phyloP scores from a whole-genome alignment of 2,329 filamentous ascomycete species.

The Cercospora janseana region DNA sequence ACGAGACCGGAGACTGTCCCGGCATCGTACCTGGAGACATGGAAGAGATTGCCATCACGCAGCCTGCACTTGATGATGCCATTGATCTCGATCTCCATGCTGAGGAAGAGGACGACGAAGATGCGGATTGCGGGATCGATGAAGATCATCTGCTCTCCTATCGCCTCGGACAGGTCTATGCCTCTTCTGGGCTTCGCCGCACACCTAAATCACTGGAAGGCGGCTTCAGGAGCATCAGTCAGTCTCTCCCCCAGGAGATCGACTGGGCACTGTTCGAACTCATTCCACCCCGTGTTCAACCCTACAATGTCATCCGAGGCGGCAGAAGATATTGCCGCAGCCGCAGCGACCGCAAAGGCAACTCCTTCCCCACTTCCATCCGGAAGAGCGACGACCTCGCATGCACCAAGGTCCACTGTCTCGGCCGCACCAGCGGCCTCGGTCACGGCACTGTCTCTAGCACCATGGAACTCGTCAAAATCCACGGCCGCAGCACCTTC shows the following conservation, averaged over 20 bases:
- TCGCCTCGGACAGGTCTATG: conserved; percentile 78
- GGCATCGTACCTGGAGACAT: conserved; percentile 73
- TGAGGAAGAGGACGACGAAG: conserved; percentile 76
- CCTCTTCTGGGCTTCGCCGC: conserved; percentile 83
- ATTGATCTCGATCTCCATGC: conserved; percentile 74
- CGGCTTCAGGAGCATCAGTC: conserved; percentile 50
- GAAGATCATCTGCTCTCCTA: conserved; percentile 79
- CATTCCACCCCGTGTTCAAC: conserved; percentile 65
- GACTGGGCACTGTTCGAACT: conserved; percentile 94
- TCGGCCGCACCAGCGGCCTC: conserved; percentile 81
- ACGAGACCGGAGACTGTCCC: conserved; percentile 63
- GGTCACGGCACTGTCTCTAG: conserved; percentile 75
- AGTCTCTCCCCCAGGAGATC: conserved; percentile 77
- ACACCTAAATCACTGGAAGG: conserved; percentile 31
- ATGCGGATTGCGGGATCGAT: conserved; percentile 67
- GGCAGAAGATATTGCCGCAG: conserved; percentile 42
- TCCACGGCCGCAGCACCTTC: conserved; percentile 78
- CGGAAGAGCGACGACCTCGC: conserved; percentile 64
- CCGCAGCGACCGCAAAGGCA: conserved; percentile 34
- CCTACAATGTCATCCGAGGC: conserved; percentile 67
- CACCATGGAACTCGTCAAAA: conserved; percentile 78
- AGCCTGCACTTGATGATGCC: conserved; percentile 73
- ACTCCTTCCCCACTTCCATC: conserved; percentile 48
- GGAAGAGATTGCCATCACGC: conserved; percentile 77
- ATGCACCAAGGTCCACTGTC: conserved; percentile 78